These are phyloP conservation scores for Phycomyces blakesleeanus DNA, from an alignment of 192 early-diverging fungal species.

Conservation along the genomic window DNA sequence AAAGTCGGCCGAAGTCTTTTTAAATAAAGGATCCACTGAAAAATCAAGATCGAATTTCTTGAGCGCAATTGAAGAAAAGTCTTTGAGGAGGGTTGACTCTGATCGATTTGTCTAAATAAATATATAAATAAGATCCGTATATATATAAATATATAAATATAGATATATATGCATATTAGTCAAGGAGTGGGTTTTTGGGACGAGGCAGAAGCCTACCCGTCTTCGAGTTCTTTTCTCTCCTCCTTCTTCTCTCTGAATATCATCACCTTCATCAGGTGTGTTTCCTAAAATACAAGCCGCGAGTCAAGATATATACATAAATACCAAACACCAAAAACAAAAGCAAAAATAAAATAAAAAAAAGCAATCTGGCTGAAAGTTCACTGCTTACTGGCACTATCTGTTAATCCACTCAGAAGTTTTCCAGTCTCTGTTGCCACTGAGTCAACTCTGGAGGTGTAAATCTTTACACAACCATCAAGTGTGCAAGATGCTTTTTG, in stretches of 20 bases:
- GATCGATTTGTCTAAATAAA: conserved; percentile 37
- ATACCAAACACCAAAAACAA: not conserved
- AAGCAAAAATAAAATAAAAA: conserved; percentile 1
- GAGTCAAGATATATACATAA: not conserved
- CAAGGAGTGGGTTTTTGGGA: no score
- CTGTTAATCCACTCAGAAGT: conserved; percentile 82
- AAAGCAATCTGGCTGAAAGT: not conserved
- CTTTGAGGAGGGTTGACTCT: conserved; percentile 77
- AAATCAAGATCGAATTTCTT: conserved; percentile 93
- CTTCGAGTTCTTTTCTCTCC: conserved; percentile 43
- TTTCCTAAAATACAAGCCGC: not conserved
- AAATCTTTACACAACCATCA: conserved; percentile 96
- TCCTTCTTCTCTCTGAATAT: conserved; percentile 42
- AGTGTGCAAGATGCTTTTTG: conserved; percentile 96
- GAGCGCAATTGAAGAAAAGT: conserved; percentile 70
- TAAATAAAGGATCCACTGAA: conserved; percentile 90
- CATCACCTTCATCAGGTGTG: conserved; percentile 27
- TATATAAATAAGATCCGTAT: no score
- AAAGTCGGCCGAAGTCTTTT: conserved; percentile 97
- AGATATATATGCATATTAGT: not conserved
- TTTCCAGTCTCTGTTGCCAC: conserved; percentile 90
- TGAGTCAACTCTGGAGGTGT: conserved; percentile 94
- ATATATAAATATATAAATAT: no score
- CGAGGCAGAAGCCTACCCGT: conserved; percentile 28
- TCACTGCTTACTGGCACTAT: conserved; percentile 53